Conservation (phyloP, 495 filamentous ascomycete species). For the Penicillium daleae region DNA sequence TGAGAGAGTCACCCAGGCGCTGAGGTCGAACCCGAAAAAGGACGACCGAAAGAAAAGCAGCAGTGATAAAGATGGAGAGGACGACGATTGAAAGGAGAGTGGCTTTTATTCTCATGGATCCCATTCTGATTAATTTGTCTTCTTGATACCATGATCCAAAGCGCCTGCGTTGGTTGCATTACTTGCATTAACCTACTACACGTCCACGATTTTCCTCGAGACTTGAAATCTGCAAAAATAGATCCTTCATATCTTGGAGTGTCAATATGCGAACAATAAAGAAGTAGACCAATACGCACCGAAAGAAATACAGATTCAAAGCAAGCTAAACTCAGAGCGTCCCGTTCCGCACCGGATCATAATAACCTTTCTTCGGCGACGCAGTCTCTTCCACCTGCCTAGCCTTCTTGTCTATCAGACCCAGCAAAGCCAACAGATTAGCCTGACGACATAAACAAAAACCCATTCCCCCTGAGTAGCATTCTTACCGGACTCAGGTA, state of each 20-base stretch:
- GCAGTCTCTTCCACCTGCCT: slow-evolving; percentile 30
- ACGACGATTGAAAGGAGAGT: slow-evolving; percentile 41
- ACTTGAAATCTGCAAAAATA: background rate
- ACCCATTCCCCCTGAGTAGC: background rate
- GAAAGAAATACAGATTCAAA: background rate
- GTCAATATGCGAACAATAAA: slow-evolving; percentile 3
- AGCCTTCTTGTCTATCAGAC: slow-evolving; percentile 25
- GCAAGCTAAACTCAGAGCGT: slow-evolving; percentile 24
- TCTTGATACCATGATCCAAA: background rate
- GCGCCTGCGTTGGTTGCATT: slow-evolving; percentile 8
- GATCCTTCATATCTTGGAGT: background rate
- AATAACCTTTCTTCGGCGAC: slow-evolving; percentile 42
- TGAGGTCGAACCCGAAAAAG: slow-evolving; percentile 64
- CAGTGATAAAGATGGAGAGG: slow-evolving; percentile 40
- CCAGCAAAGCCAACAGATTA: slow-evolving; percentile 12
- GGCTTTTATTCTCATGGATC: background rate
- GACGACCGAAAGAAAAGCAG: slow-evolving; percentile 54
- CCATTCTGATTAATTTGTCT: slow-evolving; percentile 4
- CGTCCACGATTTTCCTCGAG: background rate
- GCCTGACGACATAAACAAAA: slow-evolving; percentile 1
- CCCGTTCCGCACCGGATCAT: slow-evolving; percentile 52
- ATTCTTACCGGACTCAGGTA: slow-evolving; percentile 35
- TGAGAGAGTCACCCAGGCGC: slow-evolving; percentile 68
- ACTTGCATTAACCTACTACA: slow-evolving; percentile 9
- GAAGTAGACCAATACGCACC: slow-evolving; percentile 9